Conservation (phyloP, 768 basidiomycete species). For the Russula emetica region DNA sequence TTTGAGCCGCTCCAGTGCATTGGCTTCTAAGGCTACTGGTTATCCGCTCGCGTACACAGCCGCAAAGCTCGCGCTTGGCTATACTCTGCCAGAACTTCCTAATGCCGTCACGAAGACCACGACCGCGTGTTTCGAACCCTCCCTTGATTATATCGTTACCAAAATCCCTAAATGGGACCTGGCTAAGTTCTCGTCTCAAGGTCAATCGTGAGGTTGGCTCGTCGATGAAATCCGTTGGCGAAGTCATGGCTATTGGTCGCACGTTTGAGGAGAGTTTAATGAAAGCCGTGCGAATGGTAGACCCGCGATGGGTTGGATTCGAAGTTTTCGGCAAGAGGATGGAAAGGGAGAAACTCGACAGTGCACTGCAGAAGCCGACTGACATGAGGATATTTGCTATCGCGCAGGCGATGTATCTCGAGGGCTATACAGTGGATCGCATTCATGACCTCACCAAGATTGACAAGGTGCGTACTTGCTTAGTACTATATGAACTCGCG, state of each 20-base stretch:
- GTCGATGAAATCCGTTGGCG: slow-evolving; percentile 98
- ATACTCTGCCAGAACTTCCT: slow-evolving; percentile 95
- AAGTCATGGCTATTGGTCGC: slow-evolving; percentile 99
- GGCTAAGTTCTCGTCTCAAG: slow-evolving; percentile 92
- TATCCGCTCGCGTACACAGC: slow-evolving; percentile 99
- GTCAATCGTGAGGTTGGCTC: slow-evolving; percentile 95
- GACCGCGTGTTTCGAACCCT: slow-evolving; percentile 98
- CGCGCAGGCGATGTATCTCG: slow-evolving; percentile 96
- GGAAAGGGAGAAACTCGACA: slow-evolving; percentile 65
- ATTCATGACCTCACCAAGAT: slow-evolving; percentile 96
- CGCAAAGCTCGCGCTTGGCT: slow-evolving; percentile 95
- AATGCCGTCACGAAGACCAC: slow-evolving; percentile 99
- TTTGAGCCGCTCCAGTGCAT: slow-evolving; percentile 83
- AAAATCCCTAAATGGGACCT: slow-evolving; percentile 99
- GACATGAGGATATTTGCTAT: slow-evolving; percentile 96
- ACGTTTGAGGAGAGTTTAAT: slow-evolving; percentile 98
- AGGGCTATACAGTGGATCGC: slow-evolving; percentile 82
- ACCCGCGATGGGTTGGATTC: slow-evolving; percentile 95
- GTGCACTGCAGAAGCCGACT: slow-evolving; percentile 75
- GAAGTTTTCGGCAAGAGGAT: slow-evolving; percentile 83
- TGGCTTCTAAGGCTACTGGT: slow-evolving; percentile 98
- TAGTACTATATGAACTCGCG: background rate
- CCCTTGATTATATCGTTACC: slow-evolving; percentile 97
- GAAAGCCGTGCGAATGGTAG: slow-evolving; percentile 96
- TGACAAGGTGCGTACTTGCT: slow-evolving; percentile 63